Conservation (phyloP, 306 rosid genomes). For the Trichosanthes cucumerina region DNA sequence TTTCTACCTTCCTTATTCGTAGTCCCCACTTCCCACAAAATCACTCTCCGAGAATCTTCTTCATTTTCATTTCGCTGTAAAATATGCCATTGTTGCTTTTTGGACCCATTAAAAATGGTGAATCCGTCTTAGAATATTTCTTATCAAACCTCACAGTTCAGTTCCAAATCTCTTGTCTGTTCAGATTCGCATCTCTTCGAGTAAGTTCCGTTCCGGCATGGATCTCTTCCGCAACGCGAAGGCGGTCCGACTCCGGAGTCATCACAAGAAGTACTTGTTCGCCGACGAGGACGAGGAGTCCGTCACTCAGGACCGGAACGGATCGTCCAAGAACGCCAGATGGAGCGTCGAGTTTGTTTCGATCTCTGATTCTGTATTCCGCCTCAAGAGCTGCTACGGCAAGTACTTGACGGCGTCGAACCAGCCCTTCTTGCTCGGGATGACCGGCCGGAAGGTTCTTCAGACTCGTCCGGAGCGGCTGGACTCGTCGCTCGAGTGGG, state of each 20-base stretch:
- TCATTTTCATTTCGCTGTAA: background rate
- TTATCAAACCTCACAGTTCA: background rate
- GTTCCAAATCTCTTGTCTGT: background rate
- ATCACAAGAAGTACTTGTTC: constrained; percentile 34
- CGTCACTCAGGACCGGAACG: constrained; percentile 37
- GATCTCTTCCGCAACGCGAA: constrained; percentile 41
- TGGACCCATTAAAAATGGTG: background rate
- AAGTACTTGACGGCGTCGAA: constrained; percentile 52
- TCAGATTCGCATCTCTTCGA: constrained; percentile 23
- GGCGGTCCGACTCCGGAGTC: constrained; percentile 45
- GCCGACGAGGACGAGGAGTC: constrained; percentile 59
- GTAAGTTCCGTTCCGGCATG: constrained; percentile 31
- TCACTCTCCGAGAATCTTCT: background rate
- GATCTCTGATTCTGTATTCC: constrained; percentile 21
- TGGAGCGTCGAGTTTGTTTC: constrained; percentile 46
- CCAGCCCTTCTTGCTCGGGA: constrained; percentile 34
- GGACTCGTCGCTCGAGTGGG: constrained; percentile 55
- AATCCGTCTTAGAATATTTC: background rate
- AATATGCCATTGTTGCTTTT: background rate
- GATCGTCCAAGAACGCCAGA: constrained; percentile 35
- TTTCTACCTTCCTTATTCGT: background rate
- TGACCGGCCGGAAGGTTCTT: constrained; percentile 51
- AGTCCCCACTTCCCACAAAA: background rate
- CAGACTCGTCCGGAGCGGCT: constrained; percentile 27
- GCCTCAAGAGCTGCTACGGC: constrained; percentile 49